These are phyloP conservation scores for Yamadazyma aaseri DNA, from an alignment of 1,139 yeast genomes.

Conservation along the genomic window DNA sequence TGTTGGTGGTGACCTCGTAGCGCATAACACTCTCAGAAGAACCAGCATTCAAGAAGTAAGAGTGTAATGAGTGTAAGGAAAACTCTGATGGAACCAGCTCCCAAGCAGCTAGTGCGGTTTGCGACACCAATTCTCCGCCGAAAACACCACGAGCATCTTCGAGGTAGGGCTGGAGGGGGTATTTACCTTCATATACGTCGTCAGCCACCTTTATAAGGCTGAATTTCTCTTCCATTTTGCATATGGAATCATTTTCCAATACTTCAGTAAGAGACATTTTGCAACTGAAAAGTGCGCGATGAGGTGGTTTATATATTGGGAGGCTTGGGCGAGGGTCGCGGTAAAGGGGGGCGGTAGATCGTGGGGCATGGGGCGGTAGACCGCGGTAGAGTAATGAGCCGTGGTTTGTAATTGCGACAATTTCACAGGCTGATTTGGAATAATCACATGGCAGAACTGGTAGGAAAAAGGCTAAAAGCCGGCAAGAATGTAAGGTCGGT, in stretches of 20 bases:
- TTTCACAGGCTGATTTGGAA: no score
- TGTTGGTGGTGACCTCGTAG: conserved; percentile 29
- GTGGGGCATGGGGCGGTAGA: no score
- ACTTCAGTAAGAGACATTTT: conserved; percentile 14
- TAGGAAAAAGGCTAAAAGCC: no score
- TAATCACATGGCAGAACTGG: no score
- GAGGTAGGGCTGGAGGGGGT: conserved; percentile 35
- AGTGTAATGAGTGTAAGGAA: conserved; percentile 41
- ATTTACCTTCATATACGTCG: conserved; percentile 25
- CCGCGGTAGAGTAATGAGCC: no score
- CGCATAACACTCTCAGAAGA: conserved; percentile 25
- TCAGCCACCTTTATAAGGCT: conserved; percentile 12
- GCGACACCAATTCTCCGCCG: conserved; percentile 42
- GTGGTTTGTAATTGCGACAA: no score
- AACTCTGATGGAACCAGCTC: conserved; percentile 38
- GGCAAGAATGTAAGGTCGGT: no score
- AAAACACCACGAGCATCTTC: conserved; percentile 36
- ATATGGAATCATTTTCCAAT: conserved; percentile 17
- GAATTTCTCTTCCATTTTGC: conserved; percentile 26
- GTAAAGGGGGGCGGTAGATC: no score
- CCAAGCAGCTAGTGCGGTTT: conserved; percentile 39
- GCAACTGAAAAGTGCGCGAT: no score
- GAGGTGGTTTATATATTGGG: no score
- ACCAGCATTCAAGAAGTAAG: conserved; percentile 38
- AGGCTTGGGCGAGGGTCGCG: no score